Conservation (phyloP, 768 basidiomycete species). For the Lactifluus echinatus region DNA sequence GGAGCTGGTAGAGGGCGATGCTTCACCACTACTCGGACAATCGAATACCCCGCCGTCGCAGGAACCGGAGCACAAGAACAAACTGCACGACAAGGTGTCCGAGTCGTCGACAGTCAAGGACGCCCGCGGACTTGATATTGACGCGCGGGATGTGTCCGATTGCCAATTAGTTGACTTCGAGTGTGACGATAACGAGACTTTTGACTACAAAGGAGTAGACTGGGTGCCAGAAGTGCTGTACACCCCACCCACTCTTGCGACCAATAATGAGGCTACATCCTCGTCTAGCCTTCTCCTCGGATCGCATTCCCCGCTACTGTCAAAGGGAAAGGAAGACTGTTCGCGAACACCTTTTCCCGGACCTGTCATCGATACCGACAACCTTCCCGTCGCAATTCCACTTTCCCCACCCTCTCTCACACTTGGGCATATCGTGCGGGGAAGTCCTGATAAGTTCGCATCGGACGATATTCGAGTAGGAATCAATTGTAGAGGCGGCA, state of each 20-base stretch:
- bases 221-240: neutral
- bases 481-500: neutral
- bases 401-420: neutral
- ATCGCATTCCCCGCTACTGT: neutral
- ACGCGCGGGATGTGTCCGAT: neutral
- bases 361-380: neutral
- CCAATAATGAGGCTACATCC: neutral
- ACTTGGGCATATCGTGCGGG: neutral
- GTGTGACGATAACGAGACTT: neutral
- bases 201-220: conserved; percentile 8
- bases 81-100: neutral
- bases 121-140: neutral
- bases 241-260: neutral
- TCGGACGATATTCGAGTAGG: conserved; percentile 7
- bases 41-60: neutral
- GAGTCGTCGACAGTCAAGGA: neutral
- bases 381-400: neutral
- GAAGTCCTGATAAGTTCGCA: neutral
- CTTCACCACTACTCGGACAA: neutral
- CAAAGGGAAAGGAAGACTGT: neutral
- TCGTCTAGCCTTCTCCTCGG: neutral
- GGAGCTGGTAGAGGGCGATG: neutral
- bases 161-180: neutral
- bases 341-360: neutral
- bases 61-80: neutral